These are phyloP conservation scores for Globisporangium okanoganense DNA, from an alignment of 352 stramenopile species.

Conservation along the genomic window DNA sequence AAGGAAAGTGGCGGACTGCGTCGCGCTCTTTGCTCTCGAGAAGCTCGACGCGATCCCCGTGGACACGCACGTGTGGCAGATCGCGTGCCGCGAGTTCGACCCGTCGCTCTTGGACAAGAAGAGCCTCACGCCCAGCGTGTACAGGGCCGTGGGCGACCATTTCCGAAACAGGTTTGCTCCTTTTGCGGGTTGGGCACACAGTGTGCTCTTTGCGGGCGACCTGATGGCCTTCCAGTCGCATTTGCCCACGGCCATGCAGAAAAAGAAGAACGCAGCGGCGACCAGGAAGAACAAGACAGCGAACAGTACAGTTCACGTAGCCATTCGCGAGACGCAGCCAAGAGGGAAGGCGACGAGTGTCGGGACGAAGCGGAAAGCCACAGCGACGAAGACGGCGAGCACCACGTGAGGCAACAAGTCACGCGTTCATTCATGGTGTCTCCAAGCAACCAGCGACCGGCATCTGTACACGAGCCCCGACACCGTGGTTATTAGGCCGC, in stretches of 20 bases:
- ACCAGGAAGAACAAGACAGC: background rate
- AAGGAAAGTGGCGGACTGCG: constrained; percentile 96
- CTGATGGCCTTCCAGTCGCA: constrained; percentile 35
- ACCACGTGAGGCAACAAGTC: too few species aligned
- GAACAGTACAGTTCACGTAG: too few species aligned
- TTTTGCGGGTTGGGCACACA: constrained; percentile 93
- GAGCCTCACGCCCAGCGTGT: constrained; percentile 82
- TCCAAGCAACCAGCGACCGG: too few species aligned
- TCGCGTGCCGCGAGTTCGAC: constrained; percentile 88
- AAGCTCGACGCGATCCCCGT: constrained; percentile 93
- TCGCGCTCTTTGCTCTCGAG: constrained; percentile 95
- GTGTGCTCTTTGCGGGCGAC: constrained; percentile 50
- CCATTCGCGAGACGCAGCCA: too few species aligned
- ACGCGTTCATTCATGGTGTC: too few species aligned
- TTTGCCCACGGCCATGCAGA: constrained; percentile 20
- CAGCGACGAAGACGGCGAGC: too few species aligned
- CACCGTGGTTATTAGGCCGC: too few species aligned
- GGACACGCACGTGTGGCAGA: constrained; percentile 96
- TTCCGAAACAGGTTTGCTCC: constrained; percentile 90
- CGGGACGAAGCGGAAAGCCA: too few species aligned
- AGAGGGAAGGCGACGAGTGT: too few species aligned
- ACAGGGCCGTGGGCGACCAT: constrained; percentile 88
- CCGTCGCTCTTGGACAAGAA: constrained; percentile 41
- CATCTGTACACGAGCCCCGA: too few species aligned
- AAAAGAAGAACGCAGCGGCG: constrained; percentile 15